Evolutionary conservation across 2,329 filamentous ascomycete genomes (phyloP).

Genomic region (Hypoxylon sp.): DNA sequence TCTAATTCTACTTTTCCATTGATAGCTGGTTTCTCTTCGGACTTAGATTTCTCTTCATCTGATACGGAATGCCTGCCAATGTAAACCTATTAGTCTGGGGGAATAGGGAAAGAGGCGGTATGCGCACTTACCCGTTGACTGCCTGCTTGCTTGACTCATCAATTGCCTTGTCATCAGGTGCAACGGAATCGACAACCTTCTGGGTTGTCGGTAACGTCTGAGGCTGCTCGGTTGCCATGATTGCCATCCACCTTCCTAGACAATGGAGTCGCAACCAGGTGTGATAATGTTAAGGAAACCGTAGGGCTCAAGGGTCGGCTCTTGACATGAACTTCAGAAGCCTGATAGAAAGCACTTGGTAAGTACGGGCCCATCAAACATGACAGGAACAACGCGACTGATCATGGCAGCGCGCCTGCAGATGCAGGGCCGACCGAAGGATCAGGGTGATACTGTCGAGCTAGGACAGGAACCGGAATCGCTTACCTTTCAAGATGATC

Average conservation of each 20-base stretch:
- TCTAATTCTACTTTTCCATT: conserved; percentile 48
- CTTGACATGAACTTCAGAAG: conserved; percentile 18
- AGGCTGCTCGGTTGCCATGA: conserved; percentile 55
- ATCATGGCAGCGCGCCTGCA: background rate
- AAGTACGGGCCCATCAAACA: conserved; percentile 6
- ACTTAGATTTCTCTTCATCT: conserved; percentile 40
- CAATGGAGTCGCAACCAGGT: background rate
- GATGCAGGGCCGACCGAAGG: background rate
- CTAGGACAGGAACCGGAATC: background rate
- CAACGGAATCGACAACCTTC: conserved; percentile 40
- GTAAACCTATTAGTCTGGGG: background rate
- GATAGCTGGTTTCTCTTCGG: conserved; percentile 39
- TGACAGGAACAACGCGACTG: background rate
- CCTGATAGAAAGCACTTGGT: conserved; percentile 5
- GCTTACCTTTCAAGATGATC: conserved; percentile 14
- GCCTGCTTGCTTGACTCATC: conserved; percentile 59
- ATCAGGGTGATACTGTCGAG: background rate
- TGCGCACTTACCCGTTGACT: conserved; percentile 71
- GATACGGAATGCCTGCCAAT: conserved; percentile 43
- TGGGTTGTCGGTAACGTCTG: conserved; percentile 47
- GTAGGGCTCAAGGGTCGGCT: background rate
- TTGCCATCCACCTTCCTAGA: conserved; percentile 47
- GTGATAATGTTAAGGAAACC: background rate
- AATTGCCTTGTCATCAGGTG: conserved; percentile 63
- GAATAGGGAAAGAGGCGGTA: background rate